Percentiles rank a stretch among this genome's conserved stretches.
Evolutionary conservation across 2,329 filamentous ascomycete species (phyloP).

Genomic region (Penicillium sp.): DNA sequence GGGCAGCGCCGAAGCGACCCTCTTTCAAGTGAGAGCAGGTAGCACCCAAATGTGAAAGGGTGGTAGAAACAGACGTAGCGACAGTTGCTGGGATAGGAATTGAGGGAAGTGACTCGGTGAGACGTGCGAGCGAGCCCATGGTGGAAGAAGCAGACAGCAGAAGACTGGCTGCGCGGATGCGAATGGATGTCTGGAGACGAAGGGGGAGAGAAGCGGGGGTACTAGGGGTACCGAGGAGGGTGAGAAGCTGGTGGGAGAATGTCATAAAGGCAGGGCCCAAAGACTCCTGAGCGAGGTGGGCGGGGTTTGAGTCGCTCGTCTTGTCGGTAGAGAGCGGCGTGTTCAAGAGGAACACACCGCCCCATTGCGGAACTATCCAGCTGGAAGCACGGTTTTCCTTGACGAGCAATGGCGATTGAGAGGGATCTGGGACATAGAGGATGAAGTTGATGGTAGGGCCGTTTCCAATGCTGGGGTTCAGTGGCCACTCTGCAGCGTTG

Average conservation of each 20-base stretch:
- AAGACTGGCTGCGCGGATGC: conserved; percentile 83
- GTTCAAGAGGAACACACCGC: conserved; percentile 72
- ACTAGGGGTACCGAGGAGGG: conserved; percentile 81
- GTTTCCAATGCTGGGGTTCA: conserved; percentile 88
- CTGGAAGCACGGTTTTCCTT: conserved; percentile 66
- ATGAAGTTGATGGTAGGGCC: conserved; percentile 97
- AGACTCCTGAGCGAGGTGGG: conserved; percentile 63
- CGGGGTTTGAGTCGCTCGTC: conserved; percentile 35
- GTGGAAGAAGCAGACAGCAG: conserved; percentile 89
- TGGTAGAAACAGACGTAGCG: conserved; percentile 78
- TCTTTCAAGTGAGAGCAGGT: conserved; percentile 71
- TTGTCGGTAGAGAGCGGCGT: conserved; percentile 39
- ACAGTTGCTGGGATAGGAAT: conserved; percentile 90
- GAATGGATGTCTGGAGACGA: conserved; percentile 77
- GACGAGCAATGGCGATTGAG: conserved; percentile 61
- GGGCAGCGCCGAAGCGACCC: conserved; percentile 64
- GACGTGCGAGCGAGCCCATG: conserved; percentile 84
- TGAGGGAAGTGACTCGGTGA: conserved; percentile 79
- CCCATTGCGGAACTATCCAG: conserved; percentile 97
- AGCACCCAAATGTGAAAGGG: conserved; percentile 73
- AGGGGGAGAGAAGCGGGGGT: conserved; percentile 77
- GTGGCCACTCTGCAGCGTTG: conserved; percentile 95
- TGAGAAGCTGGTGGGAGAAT: conserved; percentile 87
- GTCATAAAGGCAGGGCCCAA: conserved; percentile 81
- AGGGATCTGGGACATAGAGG: conserved; percentile 78